A percentile compares a stretch with the other conserved stretches of the same genome.
phyloP scores from a whole-genome alignment of 2,329 filamentous ascomycete species.

The Exophiala dermatitidis region DNA sequence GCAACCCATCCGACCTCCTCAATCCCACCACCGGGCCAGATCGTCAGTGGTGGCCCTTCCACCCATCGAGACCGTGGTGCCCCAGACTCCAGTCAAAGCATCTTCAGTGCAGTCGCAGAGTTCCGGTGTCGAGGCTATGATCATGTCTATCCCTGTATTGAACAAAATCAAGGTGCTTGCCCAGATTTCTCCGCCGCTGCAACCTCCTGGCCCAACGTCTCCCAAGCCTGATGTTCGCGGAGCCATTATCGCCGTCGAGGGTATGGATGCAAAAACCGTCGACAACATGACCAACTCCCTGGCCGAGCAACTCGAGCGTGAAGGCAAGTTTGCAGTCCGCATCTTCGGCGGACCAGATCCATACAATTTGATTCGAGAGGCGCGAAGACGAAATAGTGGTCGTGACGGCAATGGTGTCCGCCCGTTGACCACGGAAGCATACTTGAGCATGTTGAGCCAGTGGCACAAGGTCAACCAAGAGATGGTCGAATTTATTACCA shows the following conservation, averaged over 20 bases:
- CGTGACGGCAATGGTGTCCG: conserved; percentile 22
- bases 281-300: conserved; percentile 60
- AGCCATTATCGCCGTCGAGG: conserved; percentile 76
- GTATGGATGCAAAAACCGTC: conserved; percentile 58
- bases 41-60: conserved; percentile 45
- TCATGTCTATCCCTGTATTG: conserved; percentile 66
- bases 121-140: conserved; percentile 54
- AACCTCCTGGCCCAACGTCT: conserved; percentile 32
- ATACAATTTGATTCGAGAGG: conserved; percentile 5
- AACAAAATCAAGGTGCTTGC: conserved; percentile 71
- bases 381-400: not conserved
- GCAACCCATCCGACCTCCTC: conserved; percentile 34
- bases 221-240: conserved; percentile 53
- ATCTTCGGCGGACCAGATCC: conserved; percentile 43
- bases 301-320: conserved; percentile 45
- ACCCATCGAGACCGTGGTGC: conserved; percentile 42
- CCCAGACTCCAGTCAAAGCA: conserved; percentile 27
- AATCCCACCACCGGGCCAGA: conserved; percentile 36
- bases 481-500: conserved; percentile 55
- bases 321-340: conserved; percentile 46
- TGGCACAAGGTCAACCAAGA: conserved; percentile 73
- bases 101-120: conserved; percentile 15
- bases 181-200: conserved; percentile 65
- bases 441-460: conserved; percentile 58
- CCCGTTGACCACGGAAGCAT: conserved; percentile 45